Base-by-base conservation (phyloP, 1,284 basidiomycete genomes). In the Gymnopus androsaceus region DNA sequence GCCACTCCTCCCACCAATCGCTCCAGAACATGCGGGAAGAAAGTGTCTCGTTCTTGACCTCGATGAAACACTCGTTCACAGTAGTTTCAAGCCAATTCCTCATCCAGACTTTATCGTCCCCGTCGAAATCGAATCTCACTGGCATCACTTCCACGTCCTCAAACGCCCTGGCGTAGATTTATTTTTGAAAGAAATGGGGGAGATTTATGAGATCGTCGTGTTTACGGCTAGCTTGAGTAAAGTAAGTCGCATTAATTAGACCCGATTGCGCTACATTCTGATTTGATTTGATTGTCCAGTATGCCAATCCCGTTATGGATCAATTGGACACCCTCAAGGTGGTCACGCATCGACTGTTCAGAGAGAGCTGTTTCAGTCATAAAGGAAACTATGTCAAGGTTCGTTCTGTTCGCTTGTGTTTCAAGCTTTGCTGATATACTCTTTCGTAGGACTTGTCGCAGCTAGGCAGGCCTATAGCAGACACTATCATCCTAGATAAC, bases 361-460 rank as follows among this genome's bases (percentile, higher is more conserved):
- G 96, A 58, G 96, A 99, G 75, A 95, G 93, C 67, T 99, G 96
- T 75, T 98, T 97, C 74, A 98, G 98, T 71, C 97, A 99, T 75
- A 91, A 92, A 74, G 97, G 97, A 52, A 99, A 97, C 76, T 99
- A 98, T 71, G 97, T 99, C 74, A 99, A 99, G 83, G 94, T 94
- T 40, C 47, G 64, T 51, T 21, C 12, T 21, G 3, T 33, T 40
- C 31, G 31, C 21, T 19, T 30, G 15, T 63, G 47, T 36, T 52
- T 55, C 38, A 25, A 40, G 49, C 44, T 54, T 47, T 48, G 36
- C 44, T 38, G 27, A 51, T 54, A 28, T 41, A 34, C 37, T 48
- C 45, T 37, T 61, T 40, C 60, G 9, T 66, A 96, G 93, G 97
- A 99, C 73, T 80, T 99, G 33, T 98, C 94, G 42, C 97, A 98